Conservation (phyloP, 2,329 filamentous ascomycete species). For the Arthrocladium fulminans region DNA sequence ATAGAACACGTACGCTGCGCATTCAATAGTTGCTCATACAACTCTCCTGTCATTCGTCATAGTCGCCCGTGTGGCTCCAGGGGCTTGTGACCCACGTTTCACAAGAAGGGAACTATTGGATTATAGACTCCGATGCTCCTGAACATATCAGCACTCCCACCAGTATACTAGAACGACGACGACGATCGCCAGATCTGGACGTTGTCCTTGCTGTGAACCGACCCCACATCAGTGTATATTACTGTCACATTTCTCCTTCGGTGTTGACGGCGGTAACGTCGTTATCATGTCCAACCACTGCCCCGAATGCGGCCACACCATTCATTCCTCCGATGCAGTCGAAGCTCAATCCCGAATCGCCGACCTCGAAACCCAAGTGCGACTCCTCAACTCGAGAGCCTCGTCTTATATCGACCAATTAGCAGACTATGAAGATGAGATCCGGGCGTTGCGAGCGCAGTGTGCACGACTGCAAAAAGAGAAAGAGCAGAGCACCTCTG, state of each 20-base stretch:
- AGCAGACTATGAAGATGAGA: constrained; percentile 56
- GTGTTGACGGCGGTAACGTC: neutral
- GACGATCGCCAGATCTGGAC: neutral
- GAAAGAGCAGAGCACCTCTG: constrained; percentile 9
- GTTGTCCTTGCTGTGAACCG: neutral
- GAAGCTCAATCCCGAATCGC: constrained; percentile 35
- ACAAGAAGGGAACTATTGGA: neutral
- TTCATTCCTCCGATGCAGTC: constrained; percentile 7
- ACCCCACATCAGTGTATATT: neutral
- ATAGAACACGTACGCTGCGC: neutral
- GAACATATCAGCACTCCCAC: neutral
- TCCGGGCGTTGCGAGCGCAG: constrained; percentile 40
- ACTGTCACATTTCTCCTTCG: neutral
- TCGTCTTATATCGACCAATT: constrained; percentile 47
- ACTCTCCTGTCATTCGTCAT: neutral
- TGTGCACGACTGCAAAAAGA: constrained; percentile 15
- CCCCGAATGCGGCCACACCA: constrained; percentile 1
- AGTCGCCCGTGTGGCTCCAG: neutral
- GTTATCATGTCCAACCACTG: neutral
- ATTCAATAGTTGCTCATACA: neutral
- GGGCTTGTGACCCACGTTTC: neutral
- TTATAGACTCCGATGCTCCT: neutral
- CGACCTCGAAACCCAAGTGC: constrained; percentile 49
- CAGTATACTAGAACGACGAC: neutral
- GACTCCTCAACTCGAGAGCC: constrained; percentile 44